Percentiles rank a stretch among this genome's conserved stretches.
These are phyloP conservation scores for Kalmusia sp. DNA, from an alignment of 2,329 filamentous ascomycete species.

Conservation along the genomic window DNA sequence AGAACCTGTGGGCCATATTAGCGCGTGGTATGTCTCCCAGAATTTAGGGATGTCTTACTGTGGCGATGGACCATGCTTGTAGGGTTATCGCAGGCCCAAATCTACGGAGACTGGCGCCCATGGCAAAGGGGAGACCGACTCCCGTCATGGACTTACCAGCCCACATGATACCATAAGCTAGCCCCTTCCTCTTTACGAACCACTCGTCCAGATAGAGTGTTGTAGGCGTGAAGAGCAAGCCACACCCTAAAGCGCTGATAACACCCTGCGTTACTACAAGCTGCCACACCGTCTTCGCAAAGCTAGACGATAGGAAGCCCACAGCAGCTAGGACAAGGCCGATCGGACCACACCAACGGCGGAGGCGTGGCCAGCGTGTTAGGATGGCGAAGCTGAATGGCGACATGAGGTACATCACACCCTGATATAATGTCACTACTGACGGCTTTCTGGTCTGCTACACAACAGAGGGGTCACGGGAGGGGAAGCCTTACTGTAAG, in stretches of 20 bases:
- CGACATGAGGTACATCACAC: not conserved
- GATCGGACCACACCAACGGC: slow-evolving; percentile 31
- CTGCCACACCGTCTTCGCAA: slow-evolving; percentile 36
- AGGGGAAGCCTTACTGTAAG: slow-evolving; percentile 19
- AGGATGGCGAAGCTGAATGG: slow-evolving; percentile 1
- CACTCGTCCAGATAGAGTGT: slow-evolving; percentile 66
- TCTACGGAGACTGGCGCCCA: slow-evolving; percentile 46
- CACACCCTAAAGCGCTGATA: slow-evolving; percentile 50
- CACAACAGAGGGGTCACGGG: not conserved
- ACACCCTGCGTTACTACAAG: slow-evolving; percentile 48
- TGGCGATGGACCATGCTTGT: slow-evolving; percentile 42
- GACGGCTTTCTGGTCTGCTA: no score
- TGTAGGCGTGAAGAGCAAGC: slow-evolving; percentile 55
- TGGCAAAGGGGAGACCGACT: slow-evolving; percentile 51
- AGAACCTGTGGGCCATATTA: no score
- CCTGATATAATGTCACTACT: not conserved
- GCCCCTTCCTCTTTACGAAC: slow-evolving; percentile 64
- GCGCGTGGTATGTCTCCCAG: no score
- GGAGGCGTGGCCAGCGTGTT: slow-evolving; percentile 36
- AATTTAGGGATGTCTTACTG: not conserved
- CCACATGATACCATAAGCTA: slow-evolving; percentile 69
- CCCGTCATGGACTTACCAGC: slow-evolving; percentile 49
- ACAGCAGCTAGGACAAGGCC: slow-evolving; percentile 38
- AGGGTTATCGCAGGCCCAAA: slow-evolving; percentile 51
- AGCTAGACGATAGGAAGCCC: slow-evolving; percentile 28